Base-by-base conservation (phyloP, 345 rosid species). In the Arabis alpina region DNA sequence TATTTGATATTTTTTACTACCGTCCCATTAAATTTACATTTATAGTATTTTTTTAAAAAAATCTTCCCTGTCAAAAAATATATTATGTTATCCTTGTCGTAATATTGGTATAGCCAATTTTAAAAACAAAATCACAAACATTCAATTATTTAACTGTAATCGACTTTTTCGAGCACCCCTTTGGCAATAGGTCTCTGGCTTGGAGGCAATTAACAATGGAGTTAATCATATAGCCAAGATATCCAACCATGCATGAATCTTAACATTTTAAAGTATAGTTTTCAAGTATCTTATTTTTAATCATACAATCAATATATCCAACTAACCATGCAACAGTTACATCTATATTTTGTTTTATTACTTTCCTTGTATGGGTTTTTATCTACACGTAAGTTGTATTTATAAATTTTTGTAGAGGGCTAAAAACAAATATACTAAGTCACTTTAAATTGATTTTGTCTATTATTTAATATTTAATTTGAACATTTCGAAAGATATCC, bases 181-280 rank as follows among this genome's bases (percentile, higher is more conserved):
- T 71, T 72, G 71, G 51, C 71, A 64, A 19, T 56, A 56, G 11
- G 40, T 65, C 27, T 40, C 4, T 73, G 76, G 76, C 30, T 64
- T 25, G 52, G 66, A 59, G 71, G 76, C 65, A 48, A 40, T 49
- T 49, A 28, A 65, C 11, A 8, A 73, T 56, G 64, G 40, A 54
- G 32, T 47, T 72, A 55, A 54, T 44, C 44, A 47, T 55, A 45
- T 45, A 44, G 47, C 57, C 27, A 53, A 61, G 9, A 12, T 53
- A 50, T 52, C 9, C n/a, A 8, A 36, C 1, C 37, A 24, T 10
- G 10, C 48, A 37, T 64, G 55, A 39, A n/a, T 40, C 48, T 8
- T 39, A 1, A 34, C 25, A 39, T 24, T 37, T 49, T 8, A 39
- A 50, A 65, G 13, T 42, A 27, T 16, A 58, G 24, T 25, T 8